These are phyloP conservation scores for Casuarina glauca DNA, from an alignment of 306 rosid species.

Conservation along the genomic window DNA sequence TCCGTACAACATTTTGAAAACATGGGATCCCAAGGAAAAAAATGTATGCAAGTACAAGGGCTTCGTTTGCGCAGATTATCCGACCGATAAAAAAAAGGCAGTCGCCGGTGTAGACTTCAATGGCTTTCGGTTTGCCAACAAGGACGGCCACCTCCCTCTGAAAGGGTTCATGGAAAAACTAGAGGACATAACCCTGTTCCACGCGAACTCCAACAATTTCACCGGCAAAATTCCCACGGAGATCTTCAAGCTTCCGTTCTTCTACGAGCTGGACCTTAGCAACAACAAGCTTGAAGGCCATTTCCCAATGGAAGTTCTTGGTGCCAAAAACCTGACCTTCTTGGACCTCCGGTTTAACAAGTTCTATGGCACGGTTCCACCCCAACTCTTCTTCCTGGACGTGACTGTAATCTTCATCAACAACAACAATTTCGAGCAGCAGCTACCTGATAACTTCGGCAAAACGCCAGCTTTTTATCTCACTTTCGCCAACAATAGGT, in stretches of 20 bases:
- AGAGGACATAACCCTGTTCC: constrained; percentile 56
- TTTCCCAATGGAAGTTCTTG: constrained; percentile 46
- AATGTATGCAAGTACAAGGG: constrained; percentile 27
- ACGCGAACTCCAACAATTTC: constrained; percentile 75
- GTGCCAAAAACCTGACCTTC: constrained; percentile 33
- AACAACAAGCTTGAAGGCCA: constrained; percentile 40
- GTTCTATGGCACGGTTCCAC: constrained; percentile 34
- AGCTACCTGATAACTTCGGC: constrained; percentile 56
- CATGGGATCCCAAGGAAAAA: background rate
- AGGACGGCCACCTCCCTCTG: background rate
- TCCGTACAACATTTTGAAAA: background rate
- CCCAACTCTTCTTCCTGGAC: constrained; percentile 27
- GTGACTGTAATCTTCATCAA: constrained; percentile 72
- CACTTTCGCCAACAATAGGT: constrained; percentile 64
- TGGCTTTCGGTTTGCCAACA: constrained; percentile 6
- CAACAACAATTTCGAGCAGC: constrained; percentile 42
- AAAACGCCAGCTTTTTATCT: constrained; percentile 56
- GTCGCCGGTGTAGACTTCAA: constrained; percentile 65
- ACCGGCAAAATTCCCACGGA: constrained; percentile 21
- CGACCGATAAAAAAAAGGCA: accelerated
- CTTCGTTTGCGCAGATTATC: constrained; percentile 21
- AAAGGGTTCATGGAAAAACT: constrained; percentile 21
- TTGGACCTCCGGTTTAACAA: constrained; percentile 70
- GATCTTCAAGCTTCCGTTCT: background rate
- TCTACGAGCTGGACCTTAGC: constrained; percentile 79